These are phyloP conservation scores for Trametopsis cervina DNA, from an alignment of 768 basidiomycete species.

Conservation along the genomic window DNA sequence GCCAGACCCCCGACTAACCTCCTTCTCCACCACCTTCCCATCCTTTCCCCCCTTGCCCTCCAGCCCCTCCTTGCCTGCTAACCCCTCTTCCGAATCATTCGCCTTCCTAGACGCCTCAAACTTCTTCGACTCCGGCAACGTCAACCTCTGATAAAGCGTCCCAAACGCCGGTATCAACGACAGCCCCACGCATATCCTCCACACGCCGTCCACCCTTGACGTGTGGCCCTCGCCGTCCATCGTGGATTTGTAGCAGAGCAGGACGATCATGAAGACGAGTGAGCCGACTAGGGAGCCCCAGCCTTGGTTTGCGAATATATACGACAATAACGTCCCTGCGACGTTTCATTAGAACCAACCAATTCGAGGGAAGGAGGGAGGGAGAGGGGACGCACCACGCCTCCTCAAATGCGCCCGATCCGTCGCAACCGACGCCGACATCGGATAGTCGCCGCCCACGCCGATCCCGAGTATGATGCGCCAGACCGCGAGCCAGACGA, in stretches of 20 bases:
- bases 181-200: conserved; percentile 70
- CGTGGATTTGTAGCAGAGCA: conserved; percentile 53
- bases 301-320: conserved; percentile 73
- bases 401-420: conserved; percentile 61
- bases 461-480: conserved; percentile 74
- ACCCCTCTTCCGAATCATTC: conserved; percentile 21
- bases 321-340: conserved; percentile 71
- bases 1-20: background rate
- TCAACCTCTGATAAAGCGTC: conserved; percentile 71
- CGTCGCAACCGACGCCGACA: conserved; percentile 63
- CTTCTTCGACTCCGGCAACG: conserved; percentile 61
- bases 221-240: conserved; percentile 53
- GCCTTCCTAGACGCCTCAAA: conserved; percentile 38
- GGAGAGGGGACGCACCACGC: no score
- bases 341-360: no score
- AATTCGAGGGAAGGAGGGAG: no score
- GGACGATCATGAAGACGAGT: conserved; percentile 55
- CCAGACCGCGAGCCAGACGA: conserved; percentile 61
- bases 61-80: no score
- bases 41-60: conserved; percentile 22
- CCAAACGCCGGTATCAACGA: conserved; percentile 70
- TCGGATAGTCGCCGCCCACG: conserved; percentile 76
- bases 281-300: conserved; percentile 68
- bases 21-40: background rate
- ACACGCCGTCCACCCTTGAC: conserved; percentile 67